Conservation (phyloP, 768 basidiomycete genomes). For the Trametes sanguinea region DNA sequence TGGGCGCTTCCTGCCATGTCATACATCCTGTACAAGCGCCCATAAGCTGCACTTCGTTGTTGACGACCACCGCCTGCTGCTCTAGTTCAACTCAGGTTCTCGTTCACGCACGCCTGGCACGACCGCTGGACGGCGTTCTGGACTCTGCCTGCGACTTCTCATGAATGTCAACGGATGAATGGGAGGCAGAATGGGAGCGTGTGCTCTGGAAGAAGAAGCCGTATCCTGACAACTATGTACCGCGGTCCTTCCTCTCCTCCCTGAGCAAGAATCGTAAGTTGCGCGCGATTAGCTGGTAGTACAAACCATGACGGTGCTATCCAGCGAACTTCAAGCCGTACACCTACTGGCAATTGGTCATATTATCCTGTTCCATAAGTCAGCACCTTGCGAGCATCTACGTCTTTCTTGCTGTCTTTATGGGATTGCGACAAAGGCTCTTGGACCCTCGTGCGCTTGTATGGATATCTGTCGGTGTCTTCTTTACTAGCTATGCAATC, state of each 20-base stretch:
- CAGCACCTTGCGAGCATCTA: slow-evolving; percentile 84
- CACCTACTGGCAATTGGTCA: slow-evolving; percentile 71
- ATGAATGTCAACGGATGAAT: slow-evolving; percentile 38
- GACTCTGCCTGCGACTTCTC: slow-evolving; percentile 9
- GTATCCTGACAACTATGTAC: slow-evolving; percentile 86
- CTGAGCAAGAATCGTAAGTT: slow-evolving; percentile 76
- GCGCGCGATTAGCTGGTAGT: not conserved
- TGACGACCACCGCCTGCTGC: slow-evolving; percentile 1
- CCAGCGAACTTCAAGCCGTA: slow-evolving; percentile 82
- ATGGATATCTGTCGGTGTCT: slow-evolving; percentile 60
- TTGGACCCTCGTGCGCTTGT: slow-evolving; percentile 74
- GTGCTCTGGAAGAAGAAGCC: slow-evolving; percentile 78
- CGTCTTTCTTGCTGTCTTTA: slow-evolving; percentile 81
- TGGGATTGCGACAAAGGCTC: slow-evolving; percentile 59
- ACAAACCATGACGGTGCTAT: not conserved
- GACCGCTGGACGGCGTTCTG: slow-evolving; percentile 21
- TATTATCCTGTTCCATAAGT: slow-evolving; percentile 72
- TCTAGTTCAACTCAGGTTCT: not conserved
- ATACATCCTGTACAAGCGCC: not conserved
- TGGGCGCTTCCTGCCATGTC: slow-evolving; percentile 6
- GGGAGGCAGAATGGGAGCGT: slow-evolving; percentile 67
- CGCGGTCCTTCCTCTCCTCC: slow-evolving; percentile 74
- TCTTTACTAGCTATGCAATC: slow-evolving; percentile 57
- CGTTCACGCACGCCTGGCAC: slow-evolving; percentile 13
- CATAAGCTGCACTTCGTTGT: not conserved